Percentiles rank a stretch among this genome's conserved stretches.
Conservation (phyloP, 2,329 filamentous ascomycete species). For the Xylariales sp. region DNA sequence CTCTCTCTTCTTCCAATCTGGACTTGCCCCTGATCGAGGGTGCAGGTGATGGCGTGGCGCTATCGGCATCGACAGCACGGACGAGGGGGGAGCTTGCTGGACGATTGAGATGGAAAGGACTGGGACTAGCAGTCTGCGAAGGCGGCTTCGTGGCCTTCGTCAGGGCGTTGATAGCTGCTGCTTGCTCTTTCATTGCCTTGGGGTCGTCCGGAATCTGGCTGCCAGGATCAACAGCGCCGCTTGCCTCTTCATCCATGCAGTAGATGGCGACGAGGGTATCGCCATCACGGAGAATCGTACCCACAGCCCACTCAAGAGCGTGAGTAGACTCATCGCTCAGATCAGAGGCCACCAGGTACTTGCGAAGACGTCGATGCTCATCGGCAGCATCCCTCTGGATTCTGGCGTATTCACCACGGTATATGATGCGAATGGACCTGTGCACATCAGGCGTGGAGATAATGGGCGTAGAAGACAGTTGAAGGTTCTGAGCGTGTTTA, state of each 20-base stretch:
- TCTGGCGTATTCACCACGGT: conserved; percentile 77
- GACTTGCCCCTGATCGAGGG: conserved; percentile 46
- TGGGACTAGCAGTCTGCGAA: conserved; percentile 20
- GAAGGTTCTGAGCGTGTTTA: conserved; percentile 79
- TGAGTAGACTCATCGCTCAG: conserved; percentile 91
- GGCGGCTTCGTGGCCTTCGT: conserved; percentile 35
- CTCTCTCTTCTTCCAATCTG: conserved; percentile 72
- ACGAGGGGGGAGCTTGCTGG: conserved; percentile 30
- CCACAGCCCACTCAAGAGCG: conserved; percentile 95
- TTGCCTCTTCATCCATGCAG: conserved; percentile 83
- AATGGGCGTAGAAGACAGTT: conserved; percentile 75
- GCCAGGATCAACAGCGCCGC: conserved; percentile 43
- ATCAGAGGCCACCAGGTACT: conserved; percentile 94
- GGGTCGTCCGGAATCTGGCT: conserved; percentile 65
- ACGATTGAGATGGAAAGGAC: conserved; percentile 21
- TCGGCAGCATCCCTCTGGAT: conserved; percentile 75
- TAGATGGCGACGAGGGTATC: conserved; percentile 93
- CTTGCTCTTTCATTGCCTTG: conserved; percentile 71
- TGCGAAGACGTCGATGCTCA: conserved; percentile 72
- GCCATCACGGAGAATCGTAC: conserved; percentile 87
- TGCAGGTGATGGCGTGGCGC: conserved; percentile 39
- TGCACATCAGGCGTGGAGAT: conserved; percentile 70
- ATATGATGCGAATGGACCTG: conserved; percentile 82
- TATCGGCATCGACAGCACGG: conserved; percentile 30
- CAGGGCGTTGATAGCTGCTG: conserved; percentile 64